Conservation (phyloP, 257 asterid species). For the Plectranthus barbatus region DNA sequence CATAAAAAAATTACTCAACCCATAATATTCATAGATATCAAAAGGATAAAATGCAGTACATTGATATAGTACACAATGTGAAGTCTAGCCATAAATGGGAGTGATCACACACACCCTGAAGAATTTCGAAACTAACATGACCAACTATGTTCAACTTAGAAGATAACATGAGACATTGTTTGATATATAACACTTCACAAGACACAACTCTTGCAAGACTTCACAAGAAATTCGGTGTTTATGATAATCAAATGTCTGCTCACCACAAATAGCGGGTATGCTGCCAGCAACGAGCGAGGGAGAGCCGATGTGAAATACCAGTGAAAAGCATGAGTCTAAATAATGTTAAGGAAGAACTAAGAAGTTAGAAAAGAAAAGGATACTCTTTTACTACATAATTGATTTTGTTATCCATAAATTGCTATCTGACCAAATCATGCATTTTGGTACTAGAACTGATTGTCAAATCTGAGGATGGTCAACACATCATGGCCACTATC, state of each 20-base stretch:
- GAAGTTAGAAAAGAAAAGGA: slow-evolving; percentile 1
- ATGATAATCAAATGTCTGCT: slow-evolving; percentile 20
- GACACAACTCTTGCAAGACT: not conserved
- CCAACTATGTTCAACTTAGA: not conserved
- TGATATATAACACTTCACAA: not conserved
- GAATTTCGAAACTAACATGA: not conserved
- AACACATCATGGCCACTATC: not conserved
- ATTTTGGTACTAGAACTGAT: not conserved
- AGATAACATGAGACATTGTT: not conserved
- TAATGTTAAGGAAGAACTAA: slow-evolving; percentile 24
- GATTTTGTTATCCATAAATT: not conserved
- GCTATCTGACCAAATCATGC: not conserved
- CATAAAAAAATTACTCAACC: slow-evolving; percentile 3
- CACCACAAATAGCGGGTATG: slow-evolving; percentile 90
- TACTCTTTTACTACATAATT: not conserved
- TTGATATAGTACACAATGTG: not conserved
- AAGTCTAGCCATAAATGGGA: not conserved
- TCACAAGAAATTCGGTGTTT: not conserved
- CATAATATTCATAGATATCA: not conserved
- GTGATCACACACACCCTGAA: not conserved
- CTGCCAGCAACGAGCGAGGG: slow-evolving; percentile 84
- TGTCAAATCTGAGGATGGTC: not conserved
- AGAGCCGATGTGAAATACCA: slow-evolving; percentile 99
- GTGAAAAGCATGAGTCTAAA: slow-evolving; percentile 75
- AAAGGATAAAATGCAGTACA: no score